Evolutionary conservation across 139 green algal genomes (phyloP).

Genomic region (Chlamydomonas sphaeroides): DNA sequence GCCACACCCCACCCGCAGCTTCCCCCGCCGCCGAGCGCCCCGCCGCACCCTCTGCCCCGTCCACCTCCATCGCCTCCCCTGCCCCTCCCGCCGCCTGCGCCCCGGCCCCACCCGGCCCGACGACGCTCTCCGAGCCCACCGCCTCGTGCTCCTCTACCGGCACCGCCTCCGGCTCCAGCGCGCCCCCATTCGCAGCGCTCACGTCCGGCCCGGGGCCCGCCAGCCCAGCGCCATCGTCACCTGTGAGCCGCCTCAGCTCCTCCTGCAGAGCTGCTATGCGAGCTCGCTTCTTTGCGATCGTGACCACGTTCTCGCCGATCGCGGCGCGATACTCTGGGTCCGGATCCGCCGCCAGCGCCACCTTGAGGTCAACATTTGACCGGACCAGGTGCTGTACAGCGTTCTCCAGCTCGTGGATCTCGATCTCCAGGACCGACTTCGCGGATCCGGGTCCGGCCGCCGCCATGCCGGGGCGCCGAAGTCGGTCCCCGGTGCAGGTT

Average conservation of each 20-base stretch:
- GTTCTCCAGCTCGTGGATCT: slow-evolving; percentile 40
- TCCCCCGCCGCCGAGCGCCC: no score
- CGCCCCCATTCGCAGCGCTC: not conserved
- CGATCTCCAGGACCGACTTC: not conserved
- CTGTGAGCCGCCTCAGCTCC: slow-evolving; percentile 35
- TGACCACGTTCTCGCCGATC: slow-evolving; percentile 40
- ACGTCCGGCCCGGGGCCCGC: not conserved
- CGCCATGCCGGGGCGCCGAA: no score
- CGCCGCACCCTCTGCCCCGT: not conserved
- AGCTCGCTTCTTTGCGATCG: slow-evolving; percentile 32
- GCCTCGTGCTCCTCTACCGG: not conserved
- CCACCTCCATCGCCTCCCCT: not conserved
- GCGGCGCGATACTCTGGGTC: slow-evolving; percentile 40
- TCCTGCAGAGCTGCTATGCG: slow-evolving; percentile 34
- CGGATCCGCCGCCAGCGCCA: not conserved
- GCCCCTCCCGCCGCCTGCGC: not conserved
- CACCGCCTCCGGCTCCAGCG: not conserved
- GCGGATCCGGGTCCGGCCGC: no score
- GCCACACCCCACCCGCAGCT: no score
- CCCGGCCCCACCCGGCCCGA: not conserved
- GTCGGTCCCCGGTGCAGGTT: no score
- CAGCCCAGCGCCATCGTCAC: not conserved
- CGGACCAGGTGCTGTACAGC: slow-evolving; percentile 32
- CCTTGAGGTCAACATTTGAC: slow-evolving; percentile 32
- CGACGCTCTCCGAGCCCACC: not conserved